Evolutionary conservation across 1,284 basidiomycete genomes (phyloP).

Genomic region (Kalmanozyma brasiliensis): DNA sequence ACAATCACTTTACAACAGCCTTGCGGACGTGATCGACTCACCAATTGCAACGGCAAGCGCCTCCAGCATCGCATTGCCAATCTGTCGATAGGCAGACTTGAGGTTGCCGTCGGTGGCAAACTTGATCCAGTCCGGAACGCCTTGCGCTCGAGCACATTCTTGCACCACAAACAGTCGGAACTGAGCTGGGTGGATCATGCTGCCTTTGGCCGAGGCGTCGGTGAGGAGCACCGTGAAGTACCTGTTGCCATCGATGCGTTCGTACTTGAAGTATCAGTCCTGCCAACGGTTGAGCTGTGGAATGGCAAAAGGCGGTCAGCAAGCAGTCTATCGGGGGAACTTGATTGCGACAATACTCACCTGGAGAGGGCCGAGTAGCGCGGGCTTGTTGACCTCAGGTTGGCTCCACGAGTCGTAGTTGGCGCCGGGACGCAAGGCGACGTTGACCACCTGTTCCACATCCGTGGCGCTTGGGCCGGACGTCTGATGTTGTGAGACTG

Average conservation of each 20-base stretch:
- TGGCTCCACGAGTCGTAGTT: slow-evolving; percentile 26
- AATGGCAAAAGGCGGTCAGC: background rate
- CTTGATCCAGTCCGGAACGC: slow-evolving; percentile 38
- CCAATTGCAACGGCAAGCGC: slow-evolving; percentile 25
- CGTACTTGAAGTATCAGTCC: slow-evolving; percentile 10
- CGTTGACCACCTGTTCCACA: slow-evolving; percentile 40
- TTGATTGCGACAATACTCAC: too few species aligned
- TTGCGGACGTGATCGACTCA: slow-evolving; percentile 13
- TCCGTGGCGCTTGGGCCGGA: background rate
- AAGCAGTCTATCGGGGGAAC: background rate
- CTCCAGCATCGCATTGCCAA: slow-evolving; percentile 39
- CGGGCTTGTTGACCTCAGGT: slow-evolving; percentile 22
- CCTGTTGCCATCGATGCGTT: slow-evolving; percentile 12
- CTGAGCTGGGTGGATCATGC: slow-evolving; percentile 36
- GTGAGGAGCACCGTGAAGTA: slow-evolving; percentile 28
- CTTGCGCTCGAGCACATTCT: slow-evolving; percentile 42
- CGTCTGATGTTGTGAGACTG: slow-evolving; percentile 30
- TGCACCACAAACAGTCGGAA: slow-evolving; percentile 34
- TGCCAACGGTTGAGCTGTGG: slow-evolving; percentile 4
- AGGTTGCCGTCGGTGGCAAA: slow-evolving; percentile 23
- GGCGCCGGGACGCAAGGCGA: slow-evolving; percentile 23
- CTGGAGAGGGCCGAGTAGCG: background rate
- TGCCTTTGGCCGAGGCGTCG: background rate
- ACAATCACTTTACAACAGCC: too few species aligned
- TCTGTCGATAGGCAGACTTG: slow-evolving; percentile 31